Evolutionary conservation across 257 asterid species (phyloP).

Genomic region (Lycium ferocissimum): DNA sequence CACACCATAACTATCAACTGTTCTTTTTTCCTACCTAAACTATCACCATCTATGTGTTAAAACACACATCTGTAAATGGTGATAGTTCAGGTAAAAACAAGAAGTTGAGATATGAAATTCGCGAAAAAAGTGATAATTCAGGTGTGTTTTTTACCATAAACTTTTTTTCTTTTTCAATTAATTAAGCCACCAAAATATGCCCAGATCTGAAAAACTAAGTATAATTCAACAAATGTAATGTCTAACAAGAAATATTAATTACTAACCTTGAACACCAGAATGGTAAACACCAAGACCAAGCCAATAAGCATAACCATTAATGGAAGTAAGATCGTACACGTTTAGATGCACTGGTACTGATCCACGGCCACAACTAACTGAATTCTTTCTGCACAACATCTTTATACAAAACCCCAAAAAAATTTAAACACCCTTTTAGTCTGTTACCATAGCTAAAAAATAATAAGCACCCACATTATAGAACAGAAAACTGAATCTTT

Average conservation of each 20-base stretch:
- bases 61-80: no score
- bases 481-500: background rate
- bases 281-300: constrained; percentile 90
- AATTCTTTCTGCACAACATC: constrained; percentile 75
- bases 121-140: no score
- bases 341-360: constrained; percentile 77
- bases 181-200: background rate
- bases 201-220: background rate
- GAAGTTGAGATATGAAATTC: no score
- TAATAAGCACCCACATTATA: background rate
- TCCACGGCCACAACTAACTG: constrained; percentile 53
- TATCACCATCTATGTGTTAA: no score
- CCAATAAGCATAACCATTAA: constrained; percentile 91
- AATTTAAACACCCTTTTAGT: background rate
- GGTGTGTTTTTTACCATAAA: no score
- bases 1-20: no score
- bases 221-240: background rate
- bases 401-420: background rate
- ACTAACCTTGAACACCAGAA: constrained; percentile 87
- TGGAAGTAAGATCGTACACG: constrained; percentile 79
- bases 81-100: no score
- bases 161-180: background rate
- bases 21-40: no score
- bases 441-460: background rate
- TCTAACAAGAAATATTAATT: background rate